A percentile compares a stretch with the other conserved stretches of the same genome.
phyloP scores from a whole-genome alignment of 192 early-diverging fungal genomes.

The Chytriomyces confervae region DNA sequence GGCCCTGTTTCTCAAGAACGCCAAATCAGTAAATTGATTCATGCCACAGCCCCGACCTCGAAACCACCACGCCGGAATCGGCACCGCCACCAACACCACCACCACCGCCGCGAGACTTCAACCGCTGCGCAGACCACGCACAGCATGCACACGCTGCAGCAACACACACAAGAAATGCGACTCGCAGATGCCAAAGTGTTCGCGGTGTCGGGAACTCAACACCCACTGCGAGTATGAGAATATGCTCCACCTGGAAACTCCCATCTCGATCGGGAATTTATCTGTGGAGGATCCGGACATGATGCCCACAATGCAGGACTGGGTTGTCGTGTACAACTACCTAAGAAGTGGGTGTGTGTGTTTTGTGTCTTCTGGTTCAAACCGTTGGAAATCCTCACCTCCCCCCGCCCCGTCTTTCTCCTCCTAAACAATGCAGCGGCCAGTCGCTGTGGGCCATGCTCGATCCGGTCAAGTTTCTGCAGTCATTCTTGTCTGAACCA shows the following conservation, averaged over 20 bases:
- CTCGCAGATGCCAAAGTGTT: not conserved
- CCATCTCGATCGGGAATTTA: not conserved
- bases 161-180: not conserved
- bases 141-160: too few species aligned
- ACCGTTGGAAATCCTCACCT: not conserved
- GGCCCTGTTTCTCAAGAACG: too few species aligned
- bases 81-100: too few species aligned
- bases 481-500: conserved; percentile 1
- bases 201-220: not conserved
- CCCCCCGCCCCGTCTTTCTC: not conserved
- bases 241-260: not conserved
- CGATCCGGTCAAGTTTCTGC: not conserved
- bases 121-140: too few species aligned
- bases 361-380: not conserved
- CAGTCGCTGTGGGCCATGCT: not conserved
- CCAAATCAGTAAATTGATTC: too few species aligned
- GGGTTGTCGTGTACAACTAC: conserved; percentile 13
- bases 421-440: not conserved
- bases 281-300: conserved; percentile 20
- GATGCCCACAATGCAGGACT: conserved; percentile 28
- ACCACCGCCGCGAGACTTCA: too few species aligned
- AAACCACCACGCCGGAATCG: too few species aligned
- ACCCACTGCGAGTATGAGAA: too few species aligned
- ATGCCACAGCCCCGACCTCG: too few species aligned
- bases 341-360: not conserved